phyloP scores from a whole-genome alignment of 2,329 filamentous ascomycete species.

The Blastomyces silverae region DNA sequence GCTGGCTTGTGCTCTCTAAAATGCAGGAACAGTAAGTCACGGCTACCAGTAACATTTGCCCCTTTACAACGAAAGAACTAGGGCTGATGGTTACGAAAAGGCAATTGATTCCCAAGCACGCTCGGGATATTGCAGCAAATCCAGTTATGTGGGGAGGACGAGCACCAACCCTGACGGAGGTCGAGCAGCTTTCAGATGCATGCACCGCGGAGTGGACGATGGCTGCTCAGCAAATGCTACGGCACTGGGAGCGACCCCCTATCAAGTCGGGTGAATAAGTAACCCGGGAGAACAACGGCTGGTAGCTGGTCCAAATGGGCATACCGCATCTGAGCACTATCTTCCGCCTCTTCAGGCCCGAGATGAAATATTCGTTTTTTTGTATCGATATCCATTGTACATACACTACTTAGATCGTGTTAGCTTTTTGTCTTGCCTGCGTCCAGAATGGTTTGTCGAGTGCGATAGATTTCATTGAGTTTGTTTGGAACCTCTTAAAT shows the following conservation, averaged over 20 bases:
- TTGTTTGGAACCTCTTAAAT: neutral
- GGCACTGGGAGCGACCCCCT: constrained; percentile 60
- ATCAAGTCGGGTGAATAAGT: constrained; percentile 30
- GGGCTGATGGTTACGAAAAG: constrained; percentile 32
- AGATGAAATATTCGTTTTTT: neutral
- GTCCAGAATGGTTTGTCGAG: neutral
- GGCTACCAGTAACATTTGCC: neutral
- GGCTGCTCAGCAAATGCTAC: constrained; percentile 59
- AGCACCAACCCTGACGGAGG: constrained; percentile 50
- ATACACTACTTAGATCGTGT: neutral
- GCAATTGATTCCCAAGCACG: constrained; percentile 55
- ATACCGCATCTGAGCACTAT: neutral
- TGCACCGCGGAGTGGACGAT: constrained; percentile 62
- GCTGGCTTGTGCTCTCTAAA: constrained; percentile 63
- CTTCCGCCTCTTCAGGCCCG: neutral
- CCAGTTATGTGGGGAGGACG: constrained; percentile 64
- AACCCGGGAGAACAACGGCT: neutral
- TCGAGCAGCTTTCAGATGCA: constrained; percentile 53
- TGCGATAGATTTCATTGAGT: neutral
- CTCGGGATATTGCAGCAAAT: constrained; percentile 53
- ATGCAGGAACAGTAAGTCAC: constrained; percentile 55
- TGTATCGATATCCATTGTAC: neutral
- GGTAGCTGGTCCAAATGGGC: neutral
- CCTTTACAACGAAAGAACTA: neutral
- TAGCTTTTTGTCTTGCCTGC: neutral